Base-by-base conservation (phyloP, 1,284 basidiomycete genomes). In the Cutaneotrichosporon mucoides region DNA sequence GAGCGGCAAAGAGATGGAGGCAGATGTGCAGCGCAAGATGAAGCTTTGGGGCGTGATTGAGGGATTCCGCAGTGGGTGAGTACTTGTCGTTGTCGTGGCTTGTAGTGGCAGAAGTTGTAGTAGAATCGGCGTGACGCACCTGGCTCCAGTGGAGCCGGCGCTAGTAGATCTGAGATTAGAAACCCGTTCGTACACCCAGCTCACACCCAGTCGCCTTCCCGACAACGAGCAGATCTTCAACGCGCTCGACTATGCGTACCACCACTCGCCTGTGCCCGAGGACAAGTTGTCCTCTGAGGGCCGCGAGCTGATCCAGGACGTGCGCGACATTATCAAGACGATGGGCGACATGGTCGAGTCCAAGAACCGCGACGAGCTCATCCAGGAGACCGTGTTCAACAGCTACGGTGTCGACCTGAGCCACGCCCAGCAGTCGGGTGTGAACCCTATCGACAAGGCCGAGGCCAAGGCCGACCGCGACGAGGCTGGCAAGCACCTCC, bases 301-400 rank as follows among this genome's bases (percentile, higher is more conserved):
- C 56, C 82, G 83, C 66, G 84, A 84, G 62, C 85, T 97, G 63
- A 80, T 93, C 49, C 80, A 85, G 56, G 91, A 95, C 71, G 77
- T 84, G 13, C 84, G 85, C 51, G 73, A 79, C 66, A 72, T 74
- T 60, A 64, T 76, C 60, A 69, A 73, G 63, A 78, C 76, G n/a
- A 57, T 69, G 40, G 84, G 86, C 34, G 70, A 82, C 42, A 86
- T 92, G 58, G 84, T 94, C 16, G 69, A 80, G 53, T 81, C 88
- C 69, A 95, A 95, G 84, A 96, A 96, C 76, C 80, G 82, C 34
- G 92, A 94, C 70, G 91, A 95, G 79, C 82, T 94, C 44, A 83
- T 95, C 76, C 92, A 94, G 76, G 86, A 88, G 66, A 92, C 92
- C 65, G 76, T 92, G 48, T 92, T 85, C 85, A 49, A 63, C 43